Evolutionary conservation across 176 grass and related monocot genomes (phyloP), one percentile per base, ranked within the genome.

Genomic region (Dendrocalamus sinicus): DNA sequence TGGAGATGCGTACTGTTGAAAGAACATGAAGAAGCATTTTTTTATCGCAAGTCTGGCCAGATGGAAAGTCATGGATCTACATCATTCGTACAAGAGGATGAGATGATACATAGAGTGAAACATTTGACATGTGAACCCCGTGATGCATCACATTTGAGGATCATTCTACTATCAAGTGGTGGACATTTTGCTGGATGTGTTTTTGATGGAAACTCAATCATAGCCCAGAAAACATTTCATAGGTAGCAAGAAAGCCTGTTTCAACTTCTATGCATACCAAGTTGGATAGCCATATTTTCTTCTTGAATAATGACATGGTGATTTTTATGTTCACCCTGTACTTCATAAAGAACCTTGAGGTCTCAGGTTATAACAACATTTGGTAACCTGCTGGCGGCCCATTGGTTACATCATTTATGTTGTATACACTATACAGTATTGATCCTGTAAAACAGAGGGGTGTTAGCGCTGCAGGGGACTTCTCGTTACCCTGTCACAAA

Each of bases 211-310:
- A 96, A 92, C 73, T 86, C 85, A 65, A 67, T 99, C 9, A 28
- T 96, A 79, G 92, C 93, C 9, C 94, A 99, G 58, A 99, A 96
- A 92, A 96, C 96, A 83, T 99, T 99, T 90, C 96, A 98, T 86
- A 94, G 96, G 96, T 98, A 84, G 70, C 73, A 41, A 7, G 11
- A 77, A 69, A 87, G 13, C 10, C 19, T 70, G 15, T 74, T 87
- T 67, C 13, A 46, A 55, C 22, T 74, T 75, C 81, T 67, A 14
- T 51, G n/a, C 32, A 24, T 57, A 61, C 30, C 43, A 62, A 73
- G 3, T 59, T 68, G 22, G 22, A 75, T 72, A 78, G 6, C 15
- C 35, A 41, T 79, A 45, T 61, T 76, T 48, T 73, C 41, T 43
- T 75, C 14, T 61, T 71, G 12, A 61, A 63, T 50, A 59, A 55